phyloP scores from a whole-genome alignment of 2,329 filamentous ascomycete species.

The Fusarium sp. region DNA sequence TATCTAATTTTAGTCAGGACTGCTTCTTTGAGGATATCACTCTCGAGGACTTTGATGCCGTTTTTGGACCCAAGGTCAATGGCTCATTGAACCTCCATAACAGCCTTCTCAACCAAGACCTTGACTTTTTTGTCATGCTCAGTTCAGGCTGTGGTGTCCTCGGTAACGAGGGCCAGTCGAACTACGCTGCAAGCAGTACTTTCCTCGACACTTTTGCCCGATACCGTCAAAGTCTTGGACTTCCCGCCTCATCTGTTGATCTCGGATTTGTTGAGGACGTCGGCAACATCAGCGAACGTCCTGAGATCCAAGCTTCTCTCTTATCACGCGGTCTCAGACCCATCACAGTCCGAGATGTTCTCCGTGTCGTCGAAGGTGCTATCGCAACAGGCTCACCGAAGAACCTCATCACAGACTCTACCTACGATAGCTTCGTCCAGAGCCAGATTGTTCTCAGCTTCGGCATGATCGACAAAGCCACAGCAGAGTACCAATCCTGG shows the following conservation, averaged over 20 bases:
- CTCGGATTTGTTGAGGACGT: constrained; percentile 39
- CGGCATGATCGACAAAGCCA: constrained; percentile 38
- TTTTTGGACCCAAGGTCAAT: constrained; percentile 39
- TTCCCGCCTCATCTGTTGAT: constrained; percentile 35
- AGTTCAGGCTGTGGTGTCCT: constrained; percentile 38
- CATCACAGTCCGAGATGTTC: constrained; percentile 39
- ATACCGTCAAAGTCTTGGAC: constrained; percentile 35
- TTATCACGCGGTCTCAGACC: constrained; percentile 35
- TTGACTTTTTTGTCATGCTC: constrained; percentile 41
- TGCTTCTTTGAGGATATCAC: constrained; percentile 39
- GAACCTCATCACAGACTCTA: neutral
- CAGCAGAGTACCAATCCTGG: constrained; percentile 38
- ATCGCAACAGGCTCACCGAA: constrained; percentile 33
- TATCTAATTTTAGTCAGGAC: constrained; percentile 26
- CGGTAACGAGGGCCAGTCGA: constrained; percentile 37
- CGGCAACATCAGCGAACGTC: constrained; percentile 39
- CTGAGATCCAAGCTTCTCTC: constrained; percentile 36
- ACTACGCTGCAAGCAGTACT: constrained; percentile 38
- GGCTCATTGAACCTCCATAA: constrained; percentile 37
- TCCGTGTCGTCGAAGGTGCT: constrained; percentile 37
- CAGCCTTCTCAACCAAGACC: constrained; percentile 28
- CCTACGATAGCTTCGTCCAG: constrained; percentile 32
- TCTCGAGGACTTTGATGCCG: constrained; percentile 31
- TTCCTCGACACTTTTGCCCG: constrained; percentile 39
- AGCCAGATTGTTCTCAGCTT: constrained; percentile 40